Conservation (phyloP, 139 green algal genomes). For the Chlorella sp. region DNA sequence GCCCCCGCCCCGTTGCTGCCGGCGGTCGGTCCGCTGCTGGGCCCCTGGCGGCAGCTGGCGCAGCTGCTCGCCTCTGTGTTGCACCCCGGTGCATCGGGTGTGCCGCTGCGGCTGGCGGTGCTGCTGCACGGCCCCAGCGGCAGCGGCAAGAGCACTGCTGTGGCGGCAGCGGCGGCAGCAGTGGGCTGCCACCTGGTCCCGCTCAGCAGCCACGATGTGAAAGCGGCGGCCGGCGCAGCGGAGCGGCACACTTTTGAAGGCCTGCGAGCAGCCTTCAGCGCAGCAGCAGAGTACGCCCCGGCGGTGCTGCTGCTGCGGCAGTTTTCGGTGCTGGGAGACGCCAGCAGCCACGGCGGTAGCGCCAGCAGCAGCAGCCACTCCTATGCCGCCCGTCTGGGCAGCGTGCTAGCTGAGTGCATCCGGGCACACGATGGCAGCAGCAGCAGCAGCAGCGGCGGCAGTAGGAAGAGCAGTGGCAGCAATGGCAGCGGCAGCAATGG, state of each 20-base stretch:
- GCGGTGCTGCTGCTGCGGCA: slow-evolving; percentile 66
- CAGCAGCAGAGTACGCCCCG: slow-evolving; percentile 66
- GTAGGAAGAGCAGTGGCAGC: background rate
- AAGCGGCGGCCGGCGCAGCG: slow-evolving; percentile 16
- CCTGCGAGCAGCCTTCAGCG: slow-evolving; percentile 56
- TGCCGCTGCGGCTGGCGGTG: slow-evolving; percentile 59
- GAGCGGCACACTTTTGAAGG: slow-evolving; percentile 64
- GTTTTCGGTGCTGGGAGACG: slow-evolving; percentile 51
- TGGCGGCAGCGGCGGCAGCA: slow-evolving; percentile 69
- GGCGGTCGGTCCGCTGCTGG: slow-evolving; percentile 14
- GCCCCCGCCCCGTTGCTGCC: background rate
- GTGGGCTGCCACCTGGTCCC: slow-evolving; percentile 75
- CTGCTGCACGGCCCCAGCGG: slow-evolving; percentile 76
- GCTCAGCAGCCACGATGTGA: slow-evolving; percentile 71
- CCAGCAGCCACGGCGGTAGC: slow-evolving; percentile 32
- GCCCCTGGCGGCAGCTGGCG: slow-evolving; percentile 40
- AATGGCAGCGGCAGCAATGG: background rate
- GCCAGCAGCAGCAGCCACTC: slow-evolving; percentile 13
- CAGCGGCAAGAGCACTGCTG: slow-evolving; percentile 65
- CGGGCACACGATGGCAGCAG: slow-evolving; percentile 3
- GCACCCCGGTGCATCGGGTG: slow-evolving; percentile 46
- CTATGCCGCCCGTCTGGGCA: slow-evolving; percentile 40
- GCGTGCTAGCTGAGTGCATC: slow-evolving; percentile 52
- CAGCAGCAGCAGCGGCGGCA: background rate
- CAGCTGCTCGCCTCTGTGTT: slow-evolving; percentile 41